Conservation (phyloP, 2,329 filamentous ascomycete genomes). For the Arachnomyces sp. region DNA sequence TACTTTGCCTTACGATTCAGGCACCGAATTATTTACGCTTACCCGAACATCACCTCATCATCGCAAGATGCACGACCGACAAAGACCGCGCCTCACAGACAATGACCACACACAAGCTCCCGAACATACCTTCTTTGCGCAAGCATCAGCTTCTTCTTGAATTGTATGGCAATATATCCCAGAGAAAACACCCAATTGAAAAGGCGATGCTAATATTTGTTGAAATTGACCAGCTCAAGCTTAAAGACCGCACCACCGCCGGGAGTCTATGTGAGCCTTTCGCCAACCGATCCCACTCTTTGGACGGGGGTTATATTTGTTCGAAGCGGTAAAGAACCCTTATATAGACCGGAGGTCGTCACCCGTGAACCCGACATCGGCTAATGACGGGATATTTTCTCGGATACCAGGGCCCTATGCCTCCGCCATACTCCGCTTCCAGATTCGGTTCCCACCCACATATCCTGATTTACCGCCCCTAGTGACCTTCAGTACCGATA, state of each 20-base stretch:
- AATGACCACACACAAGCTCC: slow-evolving; percentile 30
- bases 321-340: slow-evolving; percentile 58
- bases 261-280: slow-evolving; percentile 78
- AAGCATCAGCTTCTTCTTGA: slow-evolving; percentile 71
- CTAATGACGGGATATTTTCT: slow-evolving; percentile 4
- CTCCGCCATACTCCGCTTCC: slow-evolving; percentile 77
- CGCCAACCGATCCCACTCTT: slow-evolving; percentile 67
- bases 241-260: slow-evolving; percentile 75
- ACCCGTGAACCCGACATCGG: slow-evolving; percentile 8
- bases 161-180: slow-evolving; percentile 52
- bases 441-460: slow-evolving; percentile 73
- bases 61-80: neutral
- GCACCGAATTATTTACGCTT: neutral
- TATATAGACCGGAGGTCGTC: neutral
- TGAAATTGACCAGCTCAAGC: slow-evolving; percentile 51
- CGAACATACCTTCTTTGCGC: slow-evolving; percentile 47
- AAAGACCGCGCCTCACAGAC: slow-evolving; percentile 1
- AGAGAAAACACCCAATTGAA: neutral
- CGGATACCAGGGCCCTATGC: slow-evolving; percentile 67
- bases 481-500: slow-evolving; percentile 81
- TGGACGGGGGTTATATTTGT: slow-evolving; percentile 94
- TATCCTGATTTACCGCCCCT: slow-evolving; percentile 75
- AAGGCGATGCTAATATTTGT: slow-evolving; percentile 9
- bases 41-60: neutral
- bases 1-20: too few species aligned